Evolutionary conservation across 1,139 yeast genomes (phyloP).

Genomic region (Saccharomycopsis phalli): DNA sequence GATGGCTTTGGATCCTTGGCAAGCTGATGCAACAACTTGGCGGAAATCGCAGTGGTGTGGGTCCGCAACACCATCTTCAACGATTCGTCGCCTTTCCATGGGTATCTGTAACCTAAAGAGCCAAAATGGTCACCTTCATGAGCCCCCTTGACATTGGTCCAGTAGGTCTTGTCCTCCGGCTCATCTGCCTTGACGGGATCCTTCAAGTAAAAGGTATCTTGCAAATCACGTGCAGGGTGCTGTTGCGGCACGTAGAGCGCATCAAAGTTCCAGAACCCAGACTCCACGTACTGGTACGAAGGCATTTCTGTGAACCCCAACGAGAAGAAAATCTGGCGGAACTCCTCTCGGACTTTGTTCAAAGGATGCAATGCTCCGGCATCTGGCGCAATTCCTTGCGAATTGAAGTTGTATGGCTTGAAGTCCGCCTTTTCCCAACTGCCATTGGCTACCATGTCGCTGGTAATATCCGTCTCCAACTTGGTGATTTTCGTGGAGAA

Average conservation of each 20-base stretch:
- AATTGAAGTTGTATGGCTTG: slow-evolving; percentile 92
- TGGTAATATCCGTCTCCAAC: slow-evolving; percentile 86
- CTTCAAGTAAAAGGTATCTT: slow-evolving; percentile 93
- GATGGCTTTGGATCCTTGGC: slow-evolving; percentile 88
- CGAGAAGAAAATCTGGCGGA: slow-evolving; percentile 92
- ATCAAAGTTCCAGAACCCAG: slow-evolving; percentile 99
- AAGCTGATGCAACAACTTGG: slow-evolving; percentile 77
- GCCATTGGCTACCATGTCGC: slow-evolving; percentile 78
- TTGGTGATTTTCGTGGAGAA: slow-evolving; percentile 74
- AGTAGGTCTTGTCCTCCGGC: slow-evolving; percentile 73
- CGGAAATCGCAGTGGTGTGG: slow-evolving; percentile 92
- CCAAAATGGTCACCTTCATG: slow-evolving; percentile 90
- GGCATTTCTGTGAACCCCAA: slow-evolving; percentile 99
- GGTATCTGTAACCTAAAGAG: slow-evolving; percentile 95
- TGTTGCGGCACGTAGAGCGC: slow-evolving; percentile 95
- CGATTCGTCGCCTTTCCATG: slow-evolving; percentile 90
- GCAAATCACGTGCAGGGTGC: slow-evolving; percentile 98
- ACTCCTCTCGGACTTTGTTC: slow-evolving; percentile 93
- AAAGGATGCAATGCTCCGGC: slow-evolving; percentile 96
- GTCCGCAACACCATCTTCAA: slow-evolving; percentile 90
- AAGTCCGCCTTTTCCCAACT: slow-evolving; percentile 78
- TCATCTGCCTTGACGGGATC: slow-evolving; percentile 76
- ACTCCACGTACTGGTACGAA: slow-evolving; percentile 92
- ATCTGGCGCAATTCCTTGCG: slow-evolving; percentile 81
- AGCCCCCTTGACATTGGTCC: slow-evolving; percentile 70